These are phyloP conservation scores for Ambrosia trifida DNA, from an alignment of 129 eudicot species.

Conservation along the genomic window DNA sequence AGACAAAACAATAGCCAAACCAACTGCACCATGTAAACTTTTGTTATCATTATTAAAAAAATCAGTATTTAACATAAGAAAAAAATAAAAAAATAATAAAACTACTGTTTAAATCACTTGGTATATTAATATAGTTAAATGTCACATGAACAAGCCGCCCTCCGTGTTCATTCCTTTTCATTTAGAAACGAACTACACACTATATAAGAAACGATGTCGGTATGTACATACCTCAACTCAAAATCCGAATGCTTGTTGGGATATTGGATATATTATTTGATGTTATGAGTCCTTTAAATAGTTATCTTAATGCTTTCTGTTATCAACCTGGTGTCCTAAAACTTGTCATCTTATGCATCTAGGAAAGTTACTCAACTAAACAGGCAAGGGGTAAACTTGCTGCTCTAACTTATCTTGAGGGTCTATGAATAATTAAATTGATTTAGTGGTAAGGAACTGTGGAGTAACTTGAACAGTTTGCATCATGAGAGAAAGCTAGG, in stretches of 20 bases:
- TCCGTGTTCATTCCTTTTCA: no score
- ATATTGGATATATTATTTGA: not conserved
- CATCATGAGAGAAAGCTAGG: not conserved
- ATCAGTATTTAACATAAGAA: no score
- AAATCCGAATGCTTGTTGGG: not conserved
- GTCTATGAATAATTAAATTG: not conserved
- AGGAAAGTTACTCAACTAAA: conserved; percentile 51
- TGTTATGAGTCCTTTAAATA: conserved; percentile 4
- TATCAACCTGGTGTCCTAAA: not conserved
- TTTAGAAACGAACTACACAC: no score
- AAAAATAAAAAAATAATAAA: no score
- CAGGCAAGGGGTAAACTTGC: conserved; percentile 44
- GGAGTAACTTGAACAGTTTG: not conserved
- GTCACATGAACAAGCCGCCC: no score
- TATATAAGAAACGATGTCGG: no score
- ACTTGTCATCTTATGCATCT: conserved; percentile 23
- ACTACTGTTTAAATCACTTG: no score
- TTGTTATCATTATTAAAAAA: no score
- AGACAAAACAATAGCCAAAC: no score
- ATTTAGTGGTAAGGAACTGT: not conserved
- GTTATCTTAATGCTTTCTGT: not conserved
- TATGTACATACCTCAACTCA: no score
- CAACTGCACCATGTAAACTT: no score
- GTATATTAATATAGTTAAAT: no score
- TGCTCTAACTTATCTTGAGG: conserved; percentile 43